Conservation (phyloP, 768 basidiomycete genomes). For the Lyophyllum atratum region DNA sequence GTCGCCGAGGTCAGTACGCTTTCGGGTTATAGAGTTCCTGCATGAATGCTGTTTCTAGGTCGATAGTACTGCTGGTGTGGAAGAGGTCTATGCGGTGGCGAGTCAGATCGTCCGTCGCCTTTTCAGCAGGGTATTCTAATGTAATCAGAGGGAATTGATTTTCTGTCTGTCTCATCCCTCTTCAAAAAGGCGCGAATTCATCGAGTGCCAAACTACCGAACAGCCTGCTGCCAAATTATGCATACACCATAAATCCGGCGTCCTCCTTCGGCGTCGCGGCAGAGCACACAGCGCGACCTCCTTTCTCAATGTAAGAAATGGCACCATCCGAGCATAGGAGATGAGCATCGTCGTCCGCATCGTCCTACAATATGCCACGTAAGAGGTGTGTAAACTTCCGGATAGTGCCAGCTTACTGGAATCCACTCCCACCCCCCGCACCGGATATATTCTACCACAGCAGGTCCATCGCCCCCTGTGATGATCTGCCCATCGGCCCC, state of each 20-base stretch:
- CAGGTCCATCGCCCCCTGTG: conserved; percentile 44
- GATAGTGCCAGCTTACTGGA: conserved; percentile 49
- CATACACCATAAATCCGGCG: conserved; percentile 50
- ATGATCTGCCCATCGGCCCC: conserved; percentile 40
- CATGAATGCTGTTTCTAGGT: conserved; percentile 43
- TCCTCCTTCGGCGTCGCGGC: conserved; percentile 36
- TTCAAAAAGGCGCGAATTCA: background rate
- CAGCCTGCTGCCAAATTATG: conserved; percentile 23
- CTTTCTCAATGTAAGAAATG: conserved; percentile 59
- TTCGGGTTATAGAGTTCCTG: background rate
- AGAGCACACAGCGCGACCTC: conserved; percentile 58
- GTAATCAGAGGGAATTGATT: conserved; percentile 8
- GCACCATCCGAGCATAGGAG: conserved; percentile 81
- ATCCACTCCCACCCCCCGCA: conserved; percentile 86
- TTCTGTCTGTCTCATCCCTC: background rate
- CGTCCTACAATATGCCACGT: conserved; percentile 44
- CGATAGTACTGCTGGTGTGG: conserved; percentile 51
- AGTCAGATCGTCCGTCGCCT: conserved; percentile 45
- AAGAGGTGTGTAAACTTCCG: background rate
- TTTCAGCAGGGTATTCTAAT: conserved; percentile 20
- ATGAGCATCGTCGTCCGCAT: conserved; percentile 61
- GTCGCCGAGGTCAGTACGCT: conserved; percentile 69
- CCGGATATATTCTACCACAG: conserved; percentile 77
- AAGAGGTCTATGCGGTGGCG: conserved; percentile 35
- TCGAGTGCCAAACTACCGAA: background rate